Evolutionary conservation across 768 basidiomycete species (phyloP).

Genomic region (Cystobasidium tubakii): DNA sequence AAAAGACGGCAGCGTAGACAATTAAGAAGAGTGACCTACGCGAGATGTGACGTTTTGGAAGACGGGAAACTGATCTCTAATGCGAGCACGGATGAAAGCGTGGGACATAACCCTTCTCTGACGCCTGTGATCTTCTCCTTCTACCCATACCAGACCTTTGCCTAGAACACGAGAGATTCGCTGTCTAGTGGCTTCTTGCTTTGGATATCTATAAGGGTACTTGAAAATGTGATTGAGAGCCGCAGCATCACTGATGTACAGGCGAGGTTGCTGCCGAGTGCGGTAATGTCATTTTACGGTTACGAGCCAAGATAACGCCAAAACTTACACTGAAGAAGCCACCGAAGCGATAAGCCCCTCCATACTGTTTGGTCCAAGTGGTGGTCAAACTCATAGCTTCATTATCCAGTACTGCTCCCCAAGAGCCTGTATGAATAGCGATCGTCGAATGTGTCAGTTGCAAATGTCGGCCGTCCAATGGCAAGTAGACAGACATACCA

Average conservation of each 20-base stretch:
- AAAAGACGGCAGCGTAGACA: not conserved
- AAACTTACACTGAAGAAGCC: conserved; percentile 8
- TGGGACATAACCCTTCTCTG: conserved; percentile 42
- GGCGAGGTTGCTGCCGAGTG: not conserved
- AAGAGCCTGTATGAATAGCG: not conserved
- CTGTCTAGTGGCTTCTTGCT: conserved; percentile 7
- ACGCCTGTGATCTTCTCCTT: conserved; percentile 41
- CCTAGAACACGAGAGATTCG: conserved; percentile 29
- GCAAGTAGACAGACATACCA: not conserved
- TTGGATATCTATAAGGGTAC: not conserved
- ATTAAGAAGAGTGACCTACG: not conserved
- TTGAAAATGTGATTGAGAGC: conserved; percentile 14
- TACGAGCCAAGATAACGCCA: not conserved
- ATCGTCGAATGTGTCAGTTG: too few relatives aligned
- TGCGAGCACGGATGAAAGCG: conserved; percentile 36
- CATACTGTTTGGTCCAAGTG: conserved; percentile 6
- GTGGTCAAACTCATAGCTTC: conserved; percentile 10
- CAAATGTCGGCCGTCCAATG: too few relatives aligned
- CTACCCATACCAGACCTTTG: conserved; percentile 42
- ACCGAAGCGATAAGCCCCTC: conserved; percentile 2
- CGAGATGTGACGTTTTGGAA: conserved; percentile 40
- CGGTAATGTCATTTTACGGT: not conserved
- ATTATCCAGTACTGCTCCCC: conserved; percentile 9
- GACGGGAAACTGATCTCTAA: conserved; percentile 37
- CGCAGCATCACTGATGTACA: conserved; percentile 6